Base-by-base conservation (phyloP, 306 rosid genomes). In the Pyrus communis region DNA sequence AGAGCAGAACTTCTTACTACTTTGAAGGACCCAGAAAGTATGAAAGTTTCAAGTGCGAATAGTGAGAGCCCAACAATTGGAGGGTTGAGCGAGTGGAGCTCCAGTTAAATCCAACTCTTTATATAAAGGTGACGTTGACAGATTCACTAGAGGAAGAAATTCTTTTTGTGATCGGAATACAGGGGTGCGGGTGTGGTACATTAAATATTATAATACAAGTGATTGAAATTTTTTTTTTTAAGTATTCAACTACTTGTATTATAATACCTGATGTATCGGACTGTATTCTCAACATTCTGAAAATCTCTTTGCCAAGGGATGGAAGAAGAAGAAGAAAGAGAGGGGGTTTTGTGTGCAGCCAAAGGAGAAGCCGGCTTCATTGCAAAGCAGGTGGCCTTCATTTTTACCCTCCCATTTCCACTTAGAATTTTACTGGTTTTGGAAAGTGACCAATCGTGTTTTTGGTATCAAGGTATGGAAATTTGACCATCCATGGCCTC, bases 171-270 rank as follows among this genome's bases (percentile, higher is more conserved):
- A 7, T 7, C 2, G 42, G 42, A 38, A 38, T 7, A 38, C 2
- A 0, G 9, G 0, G 0, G 33, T 30, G 0, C 42, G 9, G 0
- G 33, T 30, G 0, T 10, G 9, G 42, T 38, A 38, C 2, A 7
- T 0, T 38, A 38, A 7, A 38, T 38, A 8, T 38, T 7, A 38
- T 38, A 38, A 38, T 38, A 38, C 2, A 38, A 38, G 9, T 38
- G 9, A 7, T 38, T 38, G 42, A 38, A 38, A 1, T 1, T 38
- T 7, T 7, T 0, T 38, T 38, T 5, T 38, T 38, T 2, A 38
- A 38, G 2, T 38, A 38, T 38, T 1, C 10, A 38, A 38, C 42
- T 0, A 38, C 0, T 38, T 38, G 42, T 38, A 38, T 38, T 38
- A 38, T 38, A 2, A 7, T 38, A 38, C 0, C 0, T 0, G 2